Conservation (phyloP, 208 protist species). For the Naegleria gruberi region DNA sequence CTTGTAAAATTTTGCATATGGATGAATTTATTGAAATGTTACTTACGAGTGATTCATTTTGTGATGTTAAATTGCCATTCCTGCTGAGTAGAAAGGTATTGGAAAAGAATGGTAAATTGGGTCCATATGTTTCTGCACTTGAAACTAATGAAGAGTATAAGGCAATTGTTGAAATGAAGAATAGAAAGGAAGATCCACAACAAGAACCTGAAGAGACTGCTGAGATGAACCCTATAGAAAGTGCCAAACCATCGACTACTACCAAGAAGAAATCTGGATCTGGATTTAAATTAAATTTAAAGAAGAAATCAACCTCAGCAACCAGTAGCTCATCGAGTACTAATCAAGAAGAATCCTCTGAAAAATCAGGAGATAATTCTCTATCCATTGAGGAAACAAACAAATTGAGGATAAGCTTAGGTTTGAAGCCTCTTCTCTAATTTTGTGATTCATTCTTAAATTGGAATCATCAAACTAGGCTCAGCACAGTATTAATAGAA, state of each 20-base stretch:
- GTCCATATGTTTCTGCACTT: background rate
- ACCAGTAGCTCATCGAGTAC: background rate
- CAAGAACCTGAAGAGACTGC: background rate
- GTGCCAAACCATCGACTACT: background rate
- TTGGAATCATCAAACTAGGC: too few species aligned
- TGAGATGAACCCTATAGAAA: background rate
- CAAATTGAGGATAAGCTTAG: background rate
- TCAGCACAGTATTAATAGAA: too few species aligned
- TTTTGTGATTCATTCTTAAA: too few species aligned
- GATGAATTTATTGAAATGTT: constrained; percentile 69
- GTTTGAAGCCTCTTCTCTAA: background rate
- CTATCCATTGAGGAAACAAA: background rate
- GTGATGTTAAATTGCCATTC: constrained; percentile 56
- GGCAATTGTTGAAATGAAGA: background rate
- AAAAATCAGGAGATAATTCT: background rate
- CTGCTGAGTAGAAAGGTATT: constrained; percentile 32
- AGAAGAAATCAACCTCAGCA: background rate
- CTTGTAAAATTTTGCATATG: constrained; percentile 46
- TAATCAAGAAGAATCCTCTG: background rate
- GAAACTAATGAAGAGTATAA: background rate
- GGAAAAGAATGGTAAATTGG: constrained; percentile 7
- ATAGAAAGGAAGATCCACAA: background rate
- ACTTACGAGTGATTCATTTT: constrained; percentile 46
- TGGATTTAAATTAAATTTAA: background rate
- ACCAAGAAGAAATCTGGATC: background rate